These are phyloP conservation scores for Aspergillus ibericus DNA, from an alignment of 2,329 filamentous ascomycete genomes.

Conservation along the genomic window DNA sequence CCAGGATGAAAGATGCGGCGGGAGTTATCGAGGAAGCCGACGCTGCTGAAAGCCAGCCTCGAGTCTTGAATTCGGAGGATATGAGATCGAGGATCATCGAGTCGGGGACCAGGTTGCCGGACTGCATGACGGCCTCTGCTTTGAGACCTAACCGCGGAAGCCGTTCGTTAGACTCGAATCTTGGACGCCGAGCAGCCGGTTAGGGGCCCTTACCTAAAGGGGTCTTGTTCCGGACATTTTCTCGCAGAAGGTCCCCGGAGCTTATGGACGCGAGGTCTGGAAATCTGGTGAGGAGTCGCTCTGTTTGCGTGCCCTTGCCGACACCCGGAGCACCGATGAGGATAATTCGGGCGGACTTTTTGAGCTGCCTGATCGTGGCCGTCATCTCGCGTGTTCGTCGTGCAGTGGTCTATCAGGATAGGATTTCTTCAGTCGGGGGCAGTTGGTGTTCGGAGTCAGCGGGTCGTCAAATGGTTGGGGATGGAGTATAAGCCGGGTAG, in stretches of 20 bases:
- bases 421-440: neutral
- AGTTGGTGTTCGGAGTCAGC: neutral
- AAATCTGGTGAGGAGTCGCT: constrained; percentile 81
- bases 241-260: constrained; percentile 86
- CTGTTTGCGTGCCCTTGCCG: constrained; percentile 94
- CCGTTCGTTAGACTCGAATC: constrained; percentile 9
- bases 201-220: constrained; percentile 65
- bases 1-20: constrained; percentile 85
- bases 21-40: constrained; percentile 61
- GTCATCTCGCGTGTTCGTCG: constrained; percentile 26
- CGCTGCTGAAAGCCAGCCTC: constrained; percentile 71
- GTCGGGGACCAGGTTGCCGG: constrained; percentile 87
- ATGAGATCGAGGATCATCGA: constrained; percentile 90
- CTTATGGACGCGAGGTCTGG: constrained; percentile 88
- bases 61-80: constrained; percentile 78
- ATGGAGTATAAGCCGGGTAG: neutral
- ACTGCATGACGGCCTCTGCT: constrained; percentile 84
- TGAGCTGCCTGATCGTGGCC: constrained; percentile 55
- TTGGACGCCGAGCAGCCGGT: neutral
- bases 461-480: neutral
- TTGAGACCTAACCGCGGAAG: constrained; percentile 66
- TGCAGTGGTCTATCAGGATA: neutral
- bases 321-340: constrained; percentile 95
- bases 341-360: constrained; percentile 85
- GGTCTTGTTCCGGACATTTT: constrained; percentile 88